Conservation (phyloP, 139 green algal genomes). For the Chlamydomonas sp. region DNA sequence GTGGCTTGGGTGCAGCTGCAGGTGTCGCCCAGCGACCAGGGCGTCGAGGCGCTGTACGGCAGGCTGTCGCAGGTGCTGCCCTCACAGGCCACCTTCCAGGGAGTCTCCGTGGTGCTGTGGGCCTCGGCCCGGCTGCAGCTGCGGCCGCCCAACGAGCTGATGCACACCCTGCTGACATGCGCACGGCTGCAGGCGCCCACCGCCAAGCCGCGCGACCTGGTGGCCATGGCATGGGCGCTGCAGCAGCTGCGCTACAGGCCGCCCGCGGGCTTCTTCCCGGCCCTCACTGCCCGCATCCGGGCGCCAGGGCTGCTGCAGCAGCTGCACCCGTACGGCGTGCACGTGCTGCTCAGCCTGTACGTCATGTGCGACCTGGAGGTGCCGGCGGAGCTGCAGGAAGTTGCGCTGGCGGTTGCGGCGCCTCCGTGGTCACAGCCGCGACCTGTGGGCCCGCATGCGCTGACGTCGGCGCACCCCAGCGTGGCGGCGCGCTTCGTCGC, state of each 20-base stretch:
- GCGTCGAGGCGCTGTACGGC: neutral
- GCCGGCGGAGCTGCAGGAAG: neutral
- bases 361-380: neutral
- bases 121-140: neutral
- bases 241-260: constrained; percentile 19
- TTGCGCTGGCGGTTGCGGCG: neutral
- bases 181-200: constrained; percentile 2
- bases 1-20: neutral
- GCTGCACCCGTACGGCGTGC: neutral
- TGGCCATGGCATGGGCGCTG: constrained; percentile 17
- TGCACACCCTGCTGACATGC: neutral
- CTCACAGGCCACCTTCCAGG: constrained; percentile 1
- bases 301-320: neutral
- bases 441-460: too few relatives aligned
- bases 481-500: constrained; percentile 7
- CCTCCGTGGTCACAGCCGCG: neutral
- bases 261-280: neutral
- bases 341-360: neutral
- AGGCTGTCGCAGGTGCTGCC: constrained; percentile 19
- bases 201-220: constrained; percentile 25
- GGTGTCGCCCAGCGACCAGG: neutral
- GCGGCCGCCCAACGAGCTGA: neutral
- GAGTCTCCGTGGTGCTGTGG: neutral
- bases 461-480: neutral
- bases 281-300: neutral